Conservation (phyloP, 805 yeast species). For the Saturnispora sekii region DNA sequence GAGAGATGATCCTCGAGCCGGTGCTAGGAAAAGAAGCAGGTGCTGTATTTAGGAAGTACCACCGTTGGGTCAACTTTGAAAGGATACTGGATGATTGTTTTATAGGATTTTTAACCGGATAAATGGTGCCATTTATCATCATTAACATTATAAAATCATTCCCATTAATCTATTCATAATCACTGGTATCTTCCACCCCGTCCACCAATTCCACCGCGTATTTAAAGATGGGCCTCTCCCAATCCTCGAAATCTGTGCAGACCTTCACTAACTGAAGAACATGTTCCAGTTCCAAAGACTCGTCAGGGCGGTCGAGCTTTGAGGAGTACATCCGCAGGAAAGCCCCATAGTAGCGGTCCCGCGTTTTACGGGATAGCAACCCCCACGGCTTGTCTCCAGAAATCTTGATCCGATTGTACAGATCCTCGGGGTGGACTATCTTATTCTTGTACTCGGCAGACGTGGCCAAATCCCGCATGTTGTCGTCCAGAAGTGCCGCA, state of each 20-base stretch:
- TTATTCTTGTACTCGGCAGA: slow-evolving; percentile 22
- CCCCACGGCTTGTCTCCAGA: slow-evolving; percentile 20
- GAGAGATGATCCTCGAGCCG: slow-evolving; percentile 62
- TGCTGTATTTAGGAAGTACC: slow-evolving; percentile 58
- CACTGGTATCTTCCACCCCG: slow-evolving; percentile 4
- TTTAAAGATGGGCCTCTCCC: slow-evolving; percentile 15
- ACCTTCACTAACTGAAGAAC: slow-evolving; percentile 20
- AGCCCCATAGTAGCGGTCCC: slow-evolving; percentile 22
- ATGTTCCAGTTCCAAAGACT: slow-evolving; percentile 12
- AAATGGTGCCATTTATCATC: neutral
- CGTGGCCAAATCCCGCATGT: slow-evolving; percentile 20
- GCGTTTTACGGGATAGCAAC: slow-evolving; percentile 15
- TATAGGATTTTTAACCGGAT: slow-evolving; percentile 44
- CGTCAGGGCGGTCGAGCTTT: slow-evolving; percentile 15
- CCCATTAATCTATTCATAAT: slow-evolving; percentile 4
- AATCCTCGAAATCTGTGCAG: slow-evolving; percentile 21
- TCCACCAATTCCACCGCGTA: slow-evolving; percentile 14
- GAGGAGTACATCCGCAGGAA: slow-evolving; percentile 22
- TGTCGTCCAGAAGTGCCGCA: slow-evolving; percentile 20
- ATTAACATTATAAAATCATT: neutral
- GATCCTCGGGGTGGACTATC: slow-evolving; percentile 21
- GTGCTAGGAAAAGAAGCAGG: slow-evolving; percentile 86
- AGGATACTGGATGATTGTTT: slow-evolving; percentile 69
- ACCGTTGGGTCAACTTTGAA: slow-evolving; percentile 71
- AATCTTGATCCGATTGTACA: slow-evolving; percentile 20